Evolutionary conservation across 352 stramenopile species (phyloP), one percentile per base, ranked within the genome.

Genomic region (Phytophthora idaei): DNA sequence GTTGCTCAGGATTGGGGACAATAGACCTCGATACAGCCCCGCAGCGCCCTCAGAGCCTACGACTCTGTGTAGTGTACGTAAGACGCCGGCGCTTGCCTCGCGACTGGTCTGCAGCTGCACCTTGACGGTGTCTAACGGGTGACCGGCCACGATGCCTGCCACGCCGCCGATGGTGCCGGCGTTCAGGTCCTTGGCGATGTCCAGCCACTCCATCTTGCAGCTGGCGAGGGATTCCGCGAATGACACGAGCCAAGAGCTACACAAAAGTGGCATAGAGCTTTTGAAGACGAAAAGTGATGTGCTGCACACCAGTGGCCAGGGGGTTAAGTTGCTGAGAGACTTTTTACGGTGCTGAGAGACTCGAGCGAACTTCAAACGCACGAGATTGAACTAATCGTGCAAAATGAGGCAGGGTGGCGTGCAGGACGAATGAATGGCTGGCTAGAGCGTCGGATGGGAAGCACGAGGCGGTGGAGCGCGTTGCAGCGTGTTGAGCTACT

Each of bases 71-170:
- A 92, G 36, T 39, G 80, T 85, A 51, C 69, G 73, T 29, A 86
- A 14, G 41, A 92, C 67, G 46, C 82, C 79, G 31, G 59, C 60
- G 36, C 64, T 32, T 8, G 60, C 37, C 28, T 67, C 63, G 31
- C 56, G 47, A 52, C 69, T 74, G 21, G 87, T 96, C 74, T 96
- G 89, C 47, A 95, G 65, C 42, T 89, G 85, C 60, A 95, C 87
- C 67, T 96, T 96, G 64, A 96, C 82, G 25, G 89, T 96, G 75
- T 96, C 89, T 28, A 96, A 76, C 27, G 89, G 89, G 55, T 96
- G 89, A 10, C 89, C 87, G 14, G 84, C 77, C 29, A 92, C 68
- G 68, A 95, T 92, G 52, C 85, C 83, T 2, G 85, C 85, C 34
- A 93, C 83, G 60, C 86, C 86, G 46, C 83, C 86, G 37, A 94